Conservation (phyloP, 768 basidiomycete genomes). For the Boletales sp. region DNA sequence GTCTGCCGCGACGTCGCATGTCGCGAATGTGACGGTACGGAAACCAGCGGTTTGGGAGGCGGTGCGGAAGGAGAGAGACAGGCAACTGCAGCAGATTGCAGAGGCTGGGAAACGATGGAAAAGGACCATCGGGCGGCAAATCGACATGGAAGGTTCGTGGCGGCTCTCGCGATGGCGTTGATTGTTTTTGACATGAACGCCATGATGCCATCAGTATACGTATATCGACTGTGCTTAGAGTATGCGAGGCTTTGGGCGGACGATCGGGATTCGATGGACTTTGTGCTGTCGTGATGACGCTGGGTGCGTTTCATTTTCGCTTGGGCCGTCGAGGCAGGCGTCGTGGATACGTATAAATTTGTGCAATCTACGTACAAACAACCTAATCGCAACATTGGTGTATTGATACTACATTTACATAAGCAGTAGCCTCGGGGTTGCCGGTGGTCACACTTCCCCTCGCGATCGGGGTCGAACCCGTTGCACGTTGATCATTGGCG, state of each 20-base stretch:
- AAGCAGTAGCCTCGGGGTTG: too few species aligned
- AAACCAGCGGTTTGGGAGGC: conserved; percentile 27
- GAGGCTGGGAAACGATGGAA: conserved; percentile 94
- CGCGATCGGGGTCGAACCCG: too few species aligned
- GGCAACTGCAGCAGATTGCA: conserved; percentile 75
- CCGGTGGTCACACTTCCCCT: too few species aligned
- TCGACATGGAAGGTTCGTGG: conserved; percentile 88
- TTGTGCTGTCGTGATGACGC: conserved; percentile 15
- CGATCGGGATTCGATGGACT: conserved; percentile 71
- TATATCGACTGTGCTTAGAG: conserved; percentile 84
- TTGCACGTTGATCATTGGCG: too few species aligned
- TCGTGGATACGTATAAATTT: background rate
- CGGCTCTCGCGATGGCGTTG: background rate
- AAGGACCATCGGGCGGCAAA: conserved; percentile 69
- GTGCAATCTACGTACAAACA: too few species aligned
- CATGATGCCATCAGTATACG: conserved; percentile 53
- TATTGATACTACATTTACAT: too few species aligned
- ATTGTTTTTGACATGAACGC: background rate
- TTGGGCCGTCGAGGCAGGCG: background rate
- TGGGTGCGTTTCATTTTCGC: too few species aligned
- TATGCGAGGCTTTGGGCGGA: conserved; percentile 85
- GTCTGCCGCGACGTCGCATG: conserved; percentile 51
- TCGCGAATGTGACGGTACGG: conserved; percentile 48
- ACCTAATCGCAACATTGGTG: too few species aligned
- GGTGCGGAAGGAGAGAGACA: conserved; percentile 58